Evolutionary conservation across 768 basidiomycete species (phyloP), one percentile per base, ranked within the genome.

Genomic region (Pholiota molesta): DNA sequence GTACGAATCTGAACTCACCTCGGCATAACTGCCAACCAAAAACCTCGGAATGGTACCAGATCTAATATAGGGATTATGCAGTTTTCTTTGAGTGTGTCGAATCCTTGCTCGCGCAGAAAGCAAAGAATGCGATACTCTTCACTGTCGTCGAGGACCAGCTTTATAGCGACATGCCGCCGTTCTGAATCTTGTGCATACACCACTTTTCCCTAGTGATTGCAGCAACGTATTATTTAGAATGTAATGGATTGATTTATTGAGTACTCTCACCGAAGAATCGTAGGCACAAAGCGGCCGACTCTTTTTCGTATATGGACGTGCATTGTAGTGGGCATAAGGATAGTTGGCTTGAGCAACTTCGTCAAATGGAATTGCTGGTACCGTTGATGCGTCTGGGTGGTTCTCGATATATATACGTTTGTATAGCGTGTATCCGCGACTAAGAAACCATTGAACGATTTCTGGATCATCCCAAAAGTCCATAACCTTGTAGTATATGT

Each of bases 1-100:
- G 9, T 31, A 31, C 9, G 31, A 61, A 31, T 29, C 31, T 17
- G 1, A 28, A 51, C 63, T 45, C 35, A 73, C 64, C 67, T 69
- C 10, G 75, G 75, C 71, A 73, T 75, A 9, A 77, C 67, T 5
- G 60, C 68, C 53, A 75, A 71, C 52, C 66, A 72, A 29, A 64
- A 62, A 8, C 59, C 67, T 14, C 63, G 59, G 17, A 56, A 52
- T 0, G 65, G 55, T 2, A 75, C 52, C 7, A 76, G 29, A 5
- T 73, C 72, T 0, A 76, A 45, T 4, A 74, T 53, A 5, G 74
- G 73, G 11, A 76, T 39, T n/a, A 69, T 35, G 37, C 62, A 63
- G 16, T 63, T 52, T 28, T 55, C 44, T 28, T 29, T 45, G 21
- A 55, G 31, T 5, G 28, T n/a, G 9, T 57, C 53, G 19, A 51